Percentiles rank a stretch among this genome's conserved stretches.
These are phyloP conservation scores for Amaranthus palmeri DNA, from an alignment of 148 eudicot species.

Conservation along the genomic window DNA sequence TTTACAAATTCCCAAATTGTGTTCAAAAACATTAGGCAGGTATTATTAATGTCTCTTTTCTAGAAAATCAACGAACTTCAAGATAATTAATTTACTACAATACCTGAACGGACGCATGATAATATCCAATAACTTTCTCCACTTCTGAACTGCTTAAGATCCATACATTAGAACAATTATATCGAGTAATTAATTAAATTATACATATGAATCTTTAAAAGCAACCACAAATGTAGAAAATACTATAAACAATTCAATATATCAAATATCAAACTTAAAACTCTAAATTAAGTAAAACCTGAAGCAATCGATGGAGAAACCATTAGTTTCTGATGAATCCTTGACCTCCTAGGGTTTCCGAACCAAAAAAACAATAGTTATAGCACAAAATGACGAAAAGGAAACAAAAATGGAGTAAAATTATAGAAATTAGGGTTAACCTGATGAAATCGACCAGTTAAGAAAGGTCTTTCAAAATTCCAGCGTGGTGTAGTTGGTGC, in stretches of 20 bases:
- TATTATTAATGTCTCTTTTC: too few species aligned
- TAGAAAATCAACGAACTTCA: too few species aligned
- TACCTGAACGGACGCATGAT: constrained; percentile 86
- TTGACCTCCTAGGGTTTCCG: constrained; percentile 37
- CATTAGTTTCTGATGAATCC: constrained; percentile 43
- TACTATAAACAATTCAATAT: not conserved
- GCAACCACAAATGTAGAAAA: not conserved
- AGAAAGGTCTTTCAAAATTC: constrained; percentile 62
- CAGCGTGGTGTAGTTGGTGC: constrained; percentile 49
- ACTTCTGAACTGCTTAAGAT: constrained; percentile 18
- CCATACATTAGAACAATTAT: not conserved
- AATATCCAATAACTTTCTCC: constrained; percentile 73
- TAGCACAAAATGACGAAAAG: not conserved
- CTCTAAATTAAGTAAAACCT: constrained; percentile 19
- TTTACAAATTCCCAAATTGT: not conserved
- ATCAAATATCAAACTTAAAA: not conserved
- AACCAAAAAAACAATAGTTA: not conserved
- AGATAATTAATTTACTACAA: not conserved
- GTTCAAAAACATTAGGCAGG: not conserved
- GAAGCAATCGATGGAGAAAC: constrained; percentile 34
- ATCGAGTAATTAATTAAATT: not conserved
- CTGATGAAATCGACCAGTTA: constrained; percentile 69
- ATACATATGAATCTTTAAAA: not conserved
- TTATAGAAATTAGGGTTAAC: constrained; percentile 20
- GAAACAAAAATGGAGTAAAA: not conserved